Conservation (phyloP, 2,329 filamentous ascomycete genomes). For the Aspergillus costaricaensis region DNA sequence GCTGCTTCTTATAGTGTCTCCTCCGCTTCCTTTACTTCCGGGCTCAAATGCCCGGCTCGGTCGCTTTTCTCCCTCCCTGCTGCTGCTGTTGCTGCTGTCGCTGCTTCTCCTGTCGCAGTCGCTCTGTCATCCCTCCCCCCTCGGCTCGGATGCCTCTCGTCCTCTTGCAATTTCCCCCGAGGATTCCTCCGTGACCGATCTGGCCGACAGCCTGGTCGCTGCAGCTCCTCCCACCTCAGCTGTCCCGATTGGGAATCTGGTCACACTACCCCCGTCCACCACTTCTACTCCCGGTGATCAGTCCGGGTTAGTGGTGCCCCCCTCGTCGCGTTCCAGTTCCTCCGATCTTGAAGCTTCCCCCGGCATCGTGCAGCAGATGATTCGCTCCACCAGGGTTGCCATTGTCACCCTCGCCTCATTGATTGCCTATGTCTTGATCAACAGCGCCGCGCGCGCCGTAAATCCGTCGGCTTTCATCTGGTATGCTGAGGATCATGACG, state of each 20-base stretch:
- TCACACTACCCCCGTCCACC: not conserved
- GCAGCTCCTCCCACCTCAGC: conserved; percentile 10
- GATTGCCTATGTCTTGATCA: conserved; percentile 46
- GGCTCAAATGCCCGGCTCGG: conserved; percentile 16
- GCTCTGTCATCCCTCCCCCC: conserved; percentile 3
- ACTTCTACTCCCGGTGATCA: conserved; percentile 1
- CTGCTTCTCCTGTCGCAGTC: conserved; percentile 15
- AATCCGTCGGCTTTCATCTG: conserved; percentile 64
- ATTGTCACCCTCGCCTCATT: conserved; percentile 44
- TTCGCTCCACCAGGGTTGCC: conserved; percentile 40
- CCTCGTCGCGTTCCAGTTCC: conserved; percentile 1
- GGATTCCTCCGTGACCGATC: conserved; percentile 17
- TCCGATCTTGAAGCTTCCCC: conserved; percentile 14
- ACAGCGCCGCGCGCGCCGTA: conserved; percentile 56
- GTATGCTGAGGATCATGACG: conserved; percentile 63
- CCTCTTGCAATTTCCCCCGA: conserved; percentile 9
- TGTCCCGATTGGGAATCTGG: conserved; percentile 13
- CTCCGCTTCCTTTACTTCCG: conserved; percentile 13
- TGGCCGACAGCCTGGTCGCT: conserved; percentile 7
- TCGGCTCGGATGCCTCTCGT: conserved; percentile 1
- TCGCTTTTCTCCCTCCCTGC: conserved; percentile 13
- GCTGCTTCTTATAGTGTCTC: conserved; percentile 27
- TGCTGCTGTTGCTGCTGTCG: conserved; percentile 18
- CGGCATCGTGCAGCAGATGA: conserved; percentile 41
- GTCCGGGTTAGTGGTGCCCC: conserved; percentile 6